A percentile compares a stretch with the other conserved stretches of the same genome.
phyloP scores from a whole-genome alignment of 1,139 yeast species.

The Eremothecium sinecaudum region DNA sequence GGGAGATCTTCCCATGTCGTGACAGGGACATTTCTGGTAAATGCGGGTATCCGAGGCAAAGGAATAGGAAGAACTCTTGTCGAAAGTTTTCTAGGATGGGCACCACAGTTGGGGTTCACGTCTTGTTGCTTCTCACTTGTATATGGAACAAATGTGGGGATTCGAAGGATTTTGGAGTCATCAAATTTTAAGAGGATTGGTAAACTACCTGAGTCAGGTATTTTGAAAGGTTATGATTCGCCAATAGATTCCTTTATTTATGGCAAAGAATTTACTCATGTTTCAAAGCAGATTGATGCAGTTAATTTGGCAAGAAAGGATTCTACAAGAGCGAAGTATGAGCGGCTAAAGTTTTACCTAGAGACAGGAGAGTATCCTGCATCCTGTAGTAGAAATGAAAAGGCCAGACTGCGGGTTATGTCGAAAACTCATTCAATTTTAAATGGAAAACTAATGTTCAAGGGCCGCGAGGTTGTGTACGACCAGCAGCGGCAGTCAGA shows the following conservation, averaged over 20 bases:
- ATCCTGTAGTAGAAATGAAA: constrained; percentile 70
- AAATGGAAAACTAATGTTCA: constrained; percentile 65
- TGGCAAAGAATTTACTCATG: constrained; percentile 42
- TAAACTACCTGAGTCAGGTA: constrained; percentile 73
- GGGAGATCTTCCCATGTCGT: constrained; percentile 93
- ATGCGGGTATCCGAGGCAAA: constrained; percentile 86
- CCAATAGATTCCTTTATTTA: constrained; percentile 78
- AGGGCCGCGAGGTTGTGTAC: constrained; percentile 72
- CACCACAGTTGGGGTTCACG: constrained; percentile 78
- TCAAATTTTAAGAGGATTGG: constrained; percentile 72
- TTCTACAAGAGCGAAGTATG: constrained; percentile 40
- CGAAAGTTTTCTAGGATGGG: constrained; percentile 83
- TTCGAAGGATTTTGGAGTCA: constrained; percentile 70
- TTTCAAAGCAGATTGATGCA: constrained; percentile 27
- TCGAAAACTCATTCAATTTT: constrained; percentile 68
- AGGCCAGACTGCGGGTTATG: constrained; percentile 71
- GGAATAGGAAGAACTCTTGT: constrained; percentile 83
- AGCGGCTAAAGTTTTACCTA: constrained; percentile 66
- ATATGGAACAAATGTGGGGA: constrained; percentile 80
- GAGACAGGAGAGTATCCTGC: constrained; percentile 84
- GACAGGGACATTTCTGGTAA: constrained; percentile 79
- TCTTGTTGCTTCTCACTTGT: constrained; percentile 77
- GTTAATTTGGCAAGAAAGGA: constrained; percentile 23
- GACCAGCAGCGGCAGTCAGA: constrained; percentile 67
- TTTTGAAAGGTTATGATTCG: constrained; percentile 69